Conservation (phyloP, 768 basidiomycete species). For the Lentinula lateritia region DNA sequence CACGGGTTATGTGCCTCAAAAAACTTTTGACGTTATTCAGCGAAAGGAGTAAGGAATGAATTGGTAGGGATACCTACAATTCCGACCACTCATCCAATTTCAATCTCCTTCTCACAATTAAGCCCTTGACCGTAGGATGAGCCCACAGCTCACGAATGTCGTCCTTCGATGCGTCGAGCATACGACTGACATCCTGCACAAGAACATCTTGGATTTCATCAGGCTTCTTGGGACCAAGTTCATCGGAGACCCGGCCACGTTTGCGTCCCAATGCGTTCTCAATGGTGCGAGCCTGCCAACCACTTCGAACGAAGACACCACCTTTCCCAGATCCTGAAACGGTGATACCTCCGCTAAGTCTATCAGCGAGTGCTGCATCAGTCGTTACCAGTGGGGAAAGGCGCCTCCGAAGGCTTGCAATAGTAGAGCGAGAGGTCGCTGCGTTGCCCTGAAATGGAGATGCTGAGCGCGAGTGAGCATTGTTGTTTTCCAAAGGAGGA, state of each 20-base stretch:
- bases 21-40: constrained; percentile 45
- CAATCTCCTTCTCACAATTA: constrained; percentile 63
- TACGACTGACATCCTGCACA: constrained; percentile 53
- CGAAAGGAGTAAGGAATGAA: constrained; percentile 1
- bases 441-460: constrained; percentile 17
- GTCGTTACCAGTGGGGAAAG: constrained; percentile 55
- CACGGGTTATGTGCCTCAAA: constrained; percentile 65
- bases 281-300: constrained; percentile 72
- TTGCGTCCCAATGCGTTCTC: constrained; percentile 41
- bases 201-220: constrained; percentile 37
- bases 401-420: constrained; percentile 52
- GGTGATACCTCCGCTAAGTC: constrained; percentile 67
- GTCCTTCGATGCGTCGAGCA: constrained; percentile 52
- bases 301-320: constrained; percentile 70
- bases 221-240: constrained; percentile 25
- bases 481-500: constrained; percentile 12
- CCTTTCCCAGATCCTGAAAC: constrained; percentile 75
- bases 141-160: constrained; percentile 73
- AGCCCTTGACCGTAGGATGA: constrained; percentile 61
- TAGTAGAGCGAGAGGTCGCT: constrained; percentile 19
- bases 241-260: constrained; percentile 12
- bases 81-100: constrained; percentile 86
- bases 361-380: constrained; percentile 62
- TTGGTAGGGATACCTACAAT: constrained; percentile 49
- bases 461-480: constrained; percentile 10